Conservation (phyloP, 768 basidiomycete genomes). For the Lentinula raphanica region DNA sequence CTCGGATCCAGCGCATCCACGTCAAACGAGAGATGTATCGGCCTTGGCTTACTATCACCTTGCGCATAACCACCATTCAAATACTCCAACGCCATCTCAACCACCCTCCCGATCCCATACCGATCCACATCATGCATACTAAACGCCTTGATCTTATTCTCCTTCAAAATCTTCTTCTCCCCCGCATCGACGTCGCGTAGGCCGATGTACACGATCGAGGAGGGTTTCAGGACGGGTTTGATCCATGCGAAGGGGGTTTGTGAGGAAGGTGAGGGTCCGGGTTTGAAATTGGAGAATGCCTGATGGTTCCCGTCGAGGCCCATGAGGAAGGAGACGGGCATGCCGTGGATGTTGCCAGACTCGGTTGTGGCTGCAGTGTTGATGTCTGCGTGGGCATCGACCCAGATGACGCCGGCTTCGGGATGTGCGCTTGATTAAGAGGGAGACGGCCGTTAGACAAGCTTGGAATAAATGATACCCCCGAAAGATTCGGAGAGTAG, state of each 20-base stretch:
- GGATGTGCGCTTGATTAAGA: slow-evolving; percentile 52
- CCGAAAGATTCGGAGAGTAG: background rate
- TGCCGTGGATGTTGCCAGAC: slow-evolving; percentile 96
- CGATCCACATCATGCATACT: slow-evolving; percentile 91
- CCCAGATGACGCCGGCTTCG: slow-evolving; percentile 87
- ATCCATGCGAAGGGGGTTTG: slow-evolving; percentile 48
- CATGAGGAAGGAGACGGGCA: slow-evolving; percentile 93
- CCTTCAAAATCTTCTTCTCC: slow-evolving; percentile 81
- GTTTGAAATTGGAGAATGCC: background rate
- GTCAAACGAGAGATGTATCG: slow-evolving; percentile 95
- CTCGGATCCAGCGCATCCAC: slow-evolving; percentile 92
- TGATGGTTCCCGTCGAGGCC: slow-evolving; percentile 34
- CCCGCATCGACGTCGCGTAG: slow-evolving; percentile 87
- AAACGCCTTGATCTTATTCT: slow-evolving; percentile 79
- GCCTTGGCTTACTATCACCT: slow-evolving; percentile 69
- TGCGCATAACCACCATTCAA: slow-evolving; percentile 46
- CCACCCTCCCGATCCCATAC: slow-evolving; percentile 89
- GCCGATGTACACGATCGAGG: slow-evolving; percentile 92
- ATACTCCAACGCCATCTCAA: slow-evolving; percentile 94
- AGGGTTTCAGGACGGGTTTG: slow-evolving; percentile 60
- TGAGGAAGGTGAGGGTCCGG: background rate
- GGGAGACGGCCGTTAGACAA: background rate
- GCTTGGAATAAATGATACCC: background rate
- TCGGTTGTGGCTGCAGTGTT: slow-evolving; percentile 83
- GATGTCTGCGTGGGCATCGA: slow-evolving; percentile 97